Evolutionary conservation across 129 eudicot species (phyloP), one percentile per base, ranked within the genome.

Genomic region (Chrysanthemum seticuspe): DNA sequence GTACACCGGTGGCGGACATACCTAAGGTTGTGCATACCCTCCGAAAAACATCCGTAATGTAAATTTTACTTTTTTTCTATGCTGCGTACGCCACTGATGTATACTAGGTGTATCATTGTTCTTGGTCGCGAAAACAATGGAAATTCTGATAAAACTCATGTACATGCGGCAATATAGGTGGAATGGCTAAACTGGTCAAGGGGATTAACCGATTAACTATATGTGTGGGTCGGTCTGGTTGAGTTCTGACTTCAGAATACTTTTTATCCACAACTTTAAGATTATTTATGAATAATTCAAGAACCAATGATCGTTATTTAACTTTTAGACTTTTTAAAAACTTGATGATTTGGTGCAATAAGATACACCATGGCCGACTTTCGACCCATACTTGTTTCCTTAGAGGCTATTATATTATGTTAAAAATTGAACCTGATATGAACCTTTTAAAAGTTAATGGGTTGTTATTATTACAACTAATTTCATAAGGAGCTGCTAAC

Each of bases 91-190:
- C 36, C 36, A 31, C 6, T 31, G 36, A 31, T 31, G 36, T 31
- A 31, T 31, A 31, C 53, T 11, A 72, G 50, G 11, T 53, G 15
- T 14, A 70, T 21, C 45, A 27, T 31, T 25, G 62, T 68, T 77
- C 71, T 44, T 44, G n/a, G 16, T 18, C 7, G 15, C n/a, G 48
- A 62, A 64, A 64, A 25, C 18, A 29, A 1, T 50, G 56, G 10
- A 27, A 19, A 47, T 56, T 12, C 14, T 14, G 7, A 44, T 13
- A 13, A 13, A 13, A 60, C 16, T 48, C 21, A 6, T 21, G 63
- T 58, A 9, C 15, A 19, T 3, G 23, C 19, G 60, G 25, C 18
- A 13, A 21, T 8, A 18, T 57, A 31, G 65, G 40, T 13, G 7
- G 45, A n/a, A 21, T 61, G 13, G 45, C 18, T 25, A 27, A 40